Conservation (phyloP, 352 stramenopile genomes). For the Phytopythium delawarense region DNA sequence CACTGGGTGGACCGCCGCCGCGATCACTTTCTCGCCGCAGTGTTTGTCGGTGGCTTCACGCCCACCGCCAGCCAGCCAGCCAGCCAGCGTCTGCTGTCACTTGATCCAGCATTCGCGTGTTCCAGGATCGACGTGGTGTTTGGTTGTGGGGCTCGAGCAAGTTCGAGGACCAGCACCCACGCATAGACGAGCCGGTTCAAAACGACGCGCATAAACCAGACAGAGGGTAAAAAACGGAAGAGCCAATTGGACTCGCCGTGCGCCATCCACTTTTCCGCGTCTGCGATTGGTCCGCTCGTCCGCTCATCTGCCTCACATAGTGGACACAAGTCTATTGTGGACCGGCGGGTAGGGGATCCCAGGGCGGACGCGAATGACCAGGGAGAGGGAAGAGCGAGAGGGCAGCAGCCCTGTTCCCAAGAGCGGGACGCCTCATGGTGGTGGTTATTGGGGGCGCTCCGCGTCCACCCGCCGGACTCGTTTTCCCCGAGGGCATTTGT, state of each 20-base stretch:
- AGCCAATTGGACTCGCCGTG: too few species aligned
- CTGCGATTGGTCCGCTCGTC: not conserved
- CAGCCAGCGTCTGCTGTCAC: not conserved
- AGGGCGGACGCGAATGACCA: not conserved
- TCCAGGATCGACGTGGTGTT: not conserved
- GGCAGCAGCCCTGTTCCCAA: not conserved
- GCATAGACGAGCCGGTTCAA: not conserved
- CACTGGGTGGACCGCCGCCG: not conserved
- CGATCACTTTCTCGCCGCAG: not conserved
- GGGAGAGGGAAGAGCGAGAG: not conserved
- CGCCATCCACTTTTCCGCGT: not conserved
- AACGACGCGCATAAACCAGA: not conserved
- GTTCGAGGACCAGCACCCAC: not conserved
- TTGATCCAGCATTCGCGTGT: not conserved
- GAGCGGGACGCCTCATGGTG: too few species aligned
- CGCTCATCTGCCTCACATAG: not conserved
- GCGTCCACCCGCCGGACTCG: not conserved
- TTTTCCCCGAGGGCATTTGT: slow-evolving; percentile 1
- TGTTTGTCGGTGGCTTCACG: not conserved
- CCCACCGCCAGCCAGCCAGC: too few species aligned
- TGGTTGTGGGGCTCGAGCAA: not conserved
- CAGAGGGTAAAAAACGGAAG: too few species aligned
- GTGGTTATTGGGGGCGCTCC: too few species aligned
- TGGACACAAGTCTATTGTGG: not conserved
- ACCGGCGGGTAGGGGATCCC: slow-evolving; percentile 1